Conservation (phyloP, 257 asterid species). For the Linaria vulgaris region DNA sequence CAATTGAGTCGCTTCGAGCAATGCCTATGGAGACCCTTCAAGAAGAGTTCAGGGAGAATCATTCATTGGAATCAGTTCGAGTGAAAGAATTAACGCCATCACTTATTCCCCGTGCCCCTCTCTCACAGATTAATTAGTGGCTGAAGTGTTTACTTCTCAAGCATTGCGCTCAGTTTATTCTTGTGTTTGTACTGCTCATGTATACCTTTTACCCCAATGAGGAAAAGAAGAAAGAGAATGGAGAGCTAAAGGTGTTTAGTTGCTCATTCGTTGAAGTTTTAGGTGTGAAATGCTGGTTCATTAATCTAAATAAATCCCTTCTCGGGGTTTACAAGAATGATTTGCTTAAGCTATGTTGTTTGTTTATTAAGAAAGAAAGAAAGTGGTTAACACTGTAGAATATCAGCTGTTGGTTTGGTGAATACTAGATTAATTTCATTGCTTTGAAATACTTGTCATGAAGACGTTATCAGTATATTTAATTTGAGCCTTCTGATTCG, state of each 20-base stretch:
- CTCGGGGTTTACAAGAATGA: constrained; percentile 47
- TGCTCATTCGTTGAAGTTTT: not conserved
- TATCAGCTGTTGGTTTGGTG: not conserved
- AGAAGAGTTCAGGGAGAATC: constrained; percentile 68
- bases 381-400: constrained; percentile 1
- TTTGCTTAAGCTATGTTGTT: constrained; percentile 26
- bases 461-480: too few relatives aligned
- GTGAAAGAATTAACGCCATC: constrained; percentile 51
- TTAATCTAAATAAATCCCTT: constrained; percentile 36
- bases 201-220: constrained; percentile 1
- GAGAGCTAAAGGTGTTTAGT: not conserved
- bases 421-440: not conserved
- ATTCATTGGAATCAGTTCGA: constrained; percentile 43
- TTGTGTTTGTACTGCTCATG: constrained; percentile 39
- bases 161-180: constrained; percentile 11
- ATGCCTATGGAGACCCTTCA: constrained; percentile 70
- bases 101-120: constrained; percentile 67
- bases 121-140: constrained; percentile 58
- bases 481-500: too few relatives aligned
- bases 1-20: constrained; percentile 71
- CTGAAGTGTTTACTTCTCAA: constrained; percentile 10
- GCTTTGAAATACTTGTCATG: too few relatives aligned
- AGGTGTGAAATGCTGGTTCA: constrained; percentile 27
- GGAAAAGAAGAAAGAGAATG: not conserved
- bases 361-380: constrained; percentile 5